Evolutionary conservation across 345 rosid species (phyloP), one percentile per base, ranked within the genome.

Genomic region (Durio zibethinus): DNA sequence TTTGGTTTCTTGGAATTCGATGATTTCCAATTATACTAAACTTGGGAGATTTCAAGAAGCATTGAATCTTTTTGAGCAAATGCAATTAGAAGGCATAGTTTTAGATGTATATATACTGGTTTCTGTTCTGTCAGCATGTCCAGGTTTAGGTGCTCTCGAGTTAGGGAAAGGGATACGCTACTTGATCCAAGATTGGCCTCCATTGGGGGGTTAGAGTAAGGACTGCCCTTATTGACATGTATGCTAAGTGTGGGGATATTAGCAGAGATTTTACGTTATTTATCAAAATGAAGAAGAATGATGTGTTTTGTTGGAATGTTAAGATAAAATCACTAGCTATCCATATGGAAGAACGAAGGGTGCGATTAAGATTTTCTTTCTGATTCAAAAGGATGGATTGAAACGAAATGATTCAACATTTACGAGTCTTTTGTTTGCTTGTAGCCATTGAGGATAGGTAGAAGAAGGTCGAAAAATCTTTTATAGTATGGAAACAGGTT

Each of bases 371-470:
- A 18, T 85, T 20, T 82, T 80, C 80, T 45, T 12, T 27, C 10
- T 36, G 78, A 80, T 82, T 76, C 80, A 38, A 36, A 80, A 71
- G 78, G 21, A 27, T 2, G 76, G 78, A 15, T 35, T 80, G 80
- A 72, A 80, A 53, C 85, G 82, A 10, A 85, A 75, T 33, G 78
- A 81, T 23, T 82, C 82, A 82, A 82, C 85, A 0, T 82, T 82
- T 54, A 74, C 74, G 7, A 74, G 83, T 42, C 71, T 74, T 71
- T 72, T 85, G 80, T 66, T 80, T 80, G 85, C 85, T 67, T 80
- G 87, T 42, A 84, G 85, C 79, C 85, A 81, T 47, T 84, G 87
- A 10, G 83, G 83, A 0, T 40, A 79, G 79, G 78, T 81, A n/a
- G 83, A 82, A 75, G 81, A n/a, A n/a, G n/a, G 83, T 27, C 76